phyloP scores from a whole-genome alignment of 202 grass and related monocot species.

The Sporobolus alterniflorus region DNA sequence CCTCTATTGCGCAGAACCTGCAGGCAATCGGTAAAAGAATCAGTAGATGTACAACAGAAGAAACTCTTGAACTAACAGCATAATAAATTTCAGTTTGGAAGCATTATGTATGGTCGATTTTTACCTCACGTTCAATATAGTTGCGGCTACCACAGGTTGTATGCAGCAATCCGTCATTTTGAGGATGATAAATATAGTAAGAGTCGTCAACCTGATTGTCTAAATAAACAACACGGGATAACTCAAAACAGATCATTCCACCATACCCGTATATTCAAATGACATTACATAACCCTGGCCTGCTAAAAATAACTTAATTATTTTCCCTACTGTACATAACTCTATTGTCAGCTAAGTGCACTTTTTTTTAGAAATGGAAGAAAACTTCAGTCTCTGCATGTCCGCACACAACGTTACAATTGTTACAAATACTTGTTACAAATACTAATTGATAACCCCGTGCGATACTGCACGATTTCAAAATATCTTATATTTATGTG shows the following conservation, averaged over 20 bases:
- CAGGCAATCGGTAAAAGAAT: conserved; percentile 4
- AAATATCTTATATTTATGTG: too few species aligned
- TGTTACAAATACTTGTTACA: too few species aligned
- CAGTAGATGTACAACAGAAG: neutral
- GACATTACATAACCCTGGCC: too few species aligned
- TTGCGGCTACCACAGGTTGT: conserved; percentile 88
- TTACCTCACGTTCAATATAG: conserved; percentile 83
- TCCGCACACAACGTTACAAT: too few species aligned
- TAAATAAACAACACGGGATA: neutral
- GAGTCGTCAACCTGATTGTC: neutral
- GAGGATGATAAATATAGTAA: neutral
- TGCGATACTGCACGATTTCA: too few species aligned
- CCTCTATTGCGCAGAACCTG: conserved; percentile 81
- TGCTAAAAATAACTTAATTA: too few species aligned
- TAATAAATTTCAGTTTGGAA: neutral
- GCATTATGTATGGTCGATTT: neutral
- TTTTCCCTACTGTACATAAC: too few species aligned
- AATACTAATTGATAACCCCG: too few species aligned
- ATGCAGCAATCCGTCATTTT: conserved; percentile 78
- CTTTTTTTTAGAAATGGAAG: too few species aligned
- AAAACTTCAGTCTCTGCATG: too few species aligned
- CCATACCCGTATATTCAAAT: too few species aligned
- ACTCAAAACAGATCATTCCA: neutral
- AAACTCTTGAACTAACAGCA: neutral
- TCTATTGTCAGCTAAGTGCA: too few species aligned